These are phyloP conservation scores for Neurospora discreta DNA, from an alignment of 495 filamentous ascomycete species.

Conservation along the genomic window DNA sequence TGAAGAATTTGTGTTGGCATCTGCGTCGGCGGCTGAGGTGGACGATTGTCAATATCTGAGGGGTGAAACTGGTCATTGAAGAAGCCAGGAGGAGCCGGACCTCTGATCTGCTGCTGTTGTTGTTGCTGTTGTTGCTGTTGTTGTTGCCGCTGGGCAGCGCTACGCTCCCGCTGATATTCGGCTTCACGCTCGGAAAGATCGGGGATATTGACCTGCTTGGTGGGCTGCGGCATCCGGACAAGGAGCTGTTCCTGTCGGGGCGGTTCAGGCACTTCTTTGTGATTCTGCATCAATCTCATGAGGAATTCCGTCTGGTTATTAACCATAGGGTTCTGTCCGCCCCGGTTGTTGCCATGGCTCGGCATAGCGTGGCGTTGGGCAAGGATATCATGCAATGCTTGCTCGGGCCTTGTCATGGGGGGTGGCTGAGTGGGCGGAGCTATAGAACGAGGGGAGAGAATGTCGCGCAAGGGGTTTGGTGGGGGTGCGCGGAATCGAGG, in stretches of 20 bases:
- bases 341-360: slow-evolving; percentile 25
- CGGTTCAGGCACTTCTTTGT: slow-evolving; percentile 29
- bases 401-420: slow-evolving; percentile 33
- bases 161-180: slow-evolving; percentile 29
- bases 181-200: slow-evolving; percentile 30
- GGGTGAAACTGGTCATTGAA: slow-evolving; percentile 35
- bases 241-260: slow-evolving; percentile 31
- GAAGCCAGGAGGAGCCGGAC: slow-evolving; percentile 24
- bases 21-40: slow-evolving; percentile 23
- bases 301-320: slow-evolving; percentile 44
- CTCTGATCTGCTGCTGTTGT: slow-evolving; percentile 17
- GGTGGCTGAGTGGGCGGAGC: slow-evolving; percentile 26
- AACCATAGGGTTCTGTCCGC: slow-evolving; percentile 27
- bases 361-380: slow-evolving; percentile 36
- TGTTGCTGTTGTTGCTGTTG: slow-evolving; percentile 14
- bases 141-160: slow-evolving; percentile 15
- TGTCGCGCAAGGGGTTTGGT: slow-evolving; percentile 25
- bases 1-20: slow-evolving; percentile 46
- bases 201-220: slow-evolving; percentile 17
- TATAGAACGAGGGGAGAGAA: slow-evolving; percentile 31
- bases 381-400: slow-evolving; percentile 42
- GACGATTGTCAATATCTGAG: slow-evolving; percentile 25
- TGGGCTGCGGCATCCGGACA: slow-evolving; percentile 19
- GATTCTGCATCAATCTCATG: slow-evolving; percentile 43
- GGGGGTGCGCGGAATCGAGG: slow-evolving; percentile 13